Evolutionary conservation across 2,329 filamentous ascomycete genomes (phyloP), one percentile per base, ranked within the genome.

Genomic region (Aspergillus brasiliensis): DNA sequence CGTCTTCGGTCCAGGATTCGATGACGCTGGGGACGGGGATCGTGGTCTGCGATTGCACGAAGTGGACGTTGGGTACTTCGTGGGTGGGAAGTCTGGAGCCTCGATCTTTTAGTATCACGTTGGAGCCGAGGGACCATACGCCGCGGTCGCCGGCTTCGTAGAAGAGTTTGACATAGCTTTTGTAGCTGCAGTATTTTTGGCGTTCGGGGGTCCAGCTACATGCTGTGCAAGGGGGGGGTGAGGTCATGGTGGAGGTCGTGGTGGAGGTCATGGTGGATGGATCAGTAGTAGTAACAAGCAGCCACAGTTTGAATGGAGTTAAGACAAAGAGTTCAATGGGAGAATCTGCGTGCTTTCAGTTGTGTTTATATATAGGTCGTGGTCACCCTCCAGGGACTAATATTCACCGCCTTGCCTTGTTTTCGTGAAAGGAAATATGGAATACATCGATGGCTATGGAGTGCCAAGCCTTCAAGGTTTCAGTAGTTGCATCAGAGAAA

Each of bases 121-220:
- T 63, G 13, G 71, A 71, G 5, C 73, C 73, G 21, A 74, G n/a
- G 3, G 66, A 68, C 71, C 72, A 75, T 13, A 69, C 66, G 2
- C 66, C 72, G 11, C 69, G 69, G 44, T 71, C 54, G 53, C 64
- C 57, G 3, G 60, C 64, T 17, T 58, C 67, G 51, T 72, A 71
- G 63, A 63, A 56, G 6, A 53, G 23, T 11, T 62, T 62, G 49
- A 60, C 13, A 13, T 55, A 11, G 46, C 57, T 62, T 48, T 62
- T 2, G 54, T 62, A 62, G 51, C 3, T 13, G 37, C 60, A 56
- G 19, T 42, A 13, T 1, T 49, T 51, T 51, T 58, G 51, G 8
- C 54, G 54, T 42, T 62, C 49, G 10, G 48, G 17, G 28, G 53
- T 57, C 57, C 54, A 62, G 54, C 51, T 52, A 25, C 60, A 62